Evolutionary conservation across 805 yeast species (phyloP), one percentile per base, ranked within the genome.

Genomic region (Ogataea zsoltii): DNA sequence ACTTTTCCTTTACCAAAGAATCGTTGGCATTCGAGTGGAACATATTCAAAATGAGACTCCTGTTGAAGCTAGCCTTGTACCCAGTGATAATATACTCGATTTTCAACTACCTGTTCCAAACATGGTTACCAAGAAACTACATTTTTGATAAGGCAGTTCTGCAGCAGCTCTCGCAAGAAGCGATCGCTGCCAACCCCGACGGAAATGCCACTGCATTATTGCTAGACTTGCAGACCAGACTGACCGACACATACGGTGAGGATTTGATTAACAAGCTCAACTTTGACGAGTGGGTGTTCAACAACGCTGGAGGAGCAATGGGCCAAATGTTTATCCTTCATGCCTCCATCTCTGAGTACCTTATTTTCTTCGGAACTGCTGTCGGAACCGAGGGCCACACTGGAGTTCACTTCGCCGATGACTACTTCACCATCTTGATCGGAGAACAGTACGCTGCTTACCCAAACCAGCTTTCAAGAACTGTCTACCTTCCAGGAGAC

Each of bases 291-390:
- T 94, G 98, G 98, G 85, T 94, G 41, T 92, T 83, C 79, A 94
- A 94, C 77, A 89, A 88, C 59, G 99, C 99, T 3, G 99, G 99
- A 44, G 96, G 96, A 56, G 98, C 99, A 42, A 94, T 94, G 99
- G 94, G 95, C 18, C 82, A 90, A 44, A 92, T 94, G 98, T 78
- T 88, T 57, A 88, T 94, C 50, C 74, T 92, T 54, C 99, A 94
- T 66, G 97, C 98, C 10, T 94, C 98, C 7, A 74, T 94, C 57
- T 75, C 94, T 6, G 99, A 94, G 69, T 94, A 94, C 64, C 69
- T 94, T 64, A 94, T 94, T 61, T 78, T 94, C 64, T 94, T 94
- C 54, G 99, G 99, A 40, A 78, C 95, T 37, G 88, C 97, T 2
- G 77, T 85, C 6, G 99, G 98, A 33, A 90, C 96, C 13, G 97